phyloP scores from a whole-genome alignment of 345 rosid species.

The Sonneratia caseolaris region DNA sequence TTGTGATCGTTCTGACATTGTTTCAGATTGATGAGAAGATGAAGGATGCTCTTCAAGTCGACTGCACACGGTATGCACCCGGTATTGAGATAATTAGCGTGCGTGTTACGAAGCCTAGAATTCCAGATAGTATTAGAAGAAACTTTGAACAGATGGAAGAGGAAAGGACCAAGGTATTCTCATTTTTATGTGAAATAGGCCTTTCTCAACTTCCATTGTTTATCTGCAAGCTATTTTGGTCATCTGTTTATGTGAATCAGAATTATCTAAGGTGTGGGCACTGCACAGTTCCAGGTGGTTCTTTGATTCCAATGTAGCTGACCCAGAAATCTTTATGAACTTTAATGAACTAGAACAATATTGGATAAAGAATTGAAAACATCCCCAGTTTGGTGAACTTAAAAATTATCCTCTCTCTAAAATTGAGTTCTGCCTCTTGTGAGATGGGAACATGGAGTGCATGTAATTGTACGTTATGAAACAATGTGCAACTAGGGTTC shows the following conservation, averaged over 20 bases:
- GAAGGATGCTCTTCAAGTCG: constrained; percentile 91
- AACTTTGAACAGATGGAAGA: constrained; percentile 94
- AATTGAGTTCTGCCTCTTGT: not conserved
- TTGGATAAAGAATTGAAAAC: not conserved
- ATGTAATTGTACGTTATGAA: not conserved
- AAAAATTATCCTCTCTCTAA: not conserved
- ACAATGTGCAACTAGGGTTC: not conserved
- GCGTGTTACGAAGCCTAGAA: constrained; percentile 83
- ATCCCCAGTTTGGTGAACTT: not conserved
- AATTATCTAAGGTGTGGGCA: not conserved
- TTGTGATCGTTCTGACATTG: not conserved
- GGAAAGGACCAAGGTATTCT: constrained; percentile 75
- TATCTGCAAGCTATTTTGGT: not conserved
- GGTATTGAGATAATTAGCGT: constrained; percentile 89
- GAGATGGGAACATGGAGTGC: not conserved
- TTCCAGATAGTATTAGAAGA: constrained; percentile 66
- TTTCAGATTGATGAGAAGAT: constrained; percentile 84
- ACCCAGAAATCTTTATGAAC: not conserved
- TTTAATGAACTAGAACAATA: not conserved
- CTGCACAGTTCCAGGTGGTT: not conserved
- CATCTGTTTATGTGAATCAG: not conserved
- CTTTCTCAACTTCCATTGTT: not conserved
- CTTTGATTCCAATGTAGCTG: not conserved
- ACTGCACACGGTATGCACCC: constrained; percentile 84
- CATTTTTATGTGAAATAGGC: not conserved